phyloP scores from a whole-genome alignment of 2,329 filamentous ascomycete species.

The Fusarium mangiferae region DNA sequence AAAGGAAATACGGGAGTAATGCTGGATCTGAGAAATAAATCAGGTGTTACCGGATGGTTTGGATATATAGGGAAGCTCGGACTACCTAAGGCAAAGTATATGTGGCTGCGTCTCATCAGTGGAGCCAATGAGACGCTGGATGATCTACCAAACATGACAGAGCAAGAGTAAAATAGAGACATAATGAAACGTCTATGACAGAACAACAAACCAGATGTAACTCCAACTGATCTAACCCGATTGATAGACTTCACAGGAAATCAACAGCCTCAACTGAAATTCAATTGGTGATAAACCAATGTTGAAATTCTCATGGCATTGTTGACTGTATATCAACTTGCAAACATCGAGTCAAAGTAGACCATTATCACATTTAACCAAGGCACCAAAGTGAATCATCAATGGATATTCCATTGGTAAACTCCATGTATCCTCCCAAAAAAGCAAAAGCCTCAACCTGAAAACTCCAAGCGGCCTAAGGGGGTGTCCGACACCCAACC shows the following conservation, averaged over 20 bases:
- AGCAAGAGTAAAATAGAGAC: not conserved
- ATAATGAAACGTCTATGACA: not conserved
- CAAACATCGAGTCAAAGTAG: not conserved
- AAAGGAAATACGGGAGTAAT: not conserved
- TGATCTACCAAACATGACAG: not conserved
- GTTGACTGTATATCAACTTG: not conserved
- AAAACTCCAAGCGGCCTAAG: conserved; percentile 27
- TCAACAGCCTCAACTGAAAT: not conserved
- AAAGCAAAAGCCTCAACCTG: conserved; percentile 33
- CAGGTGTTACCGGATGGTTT: not conserved
- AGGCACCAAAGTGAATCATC: not conserved
- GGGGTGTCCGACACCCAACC: conserved; percentile 19
- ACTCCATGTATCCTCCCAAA: conserved; percentile 7
- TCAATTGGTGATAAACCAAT: not conserved
- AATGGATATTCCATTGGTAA: conserved; percentile 31
- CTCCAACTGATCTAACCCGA: not conserved
- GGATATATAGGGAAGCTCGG: not conserved
- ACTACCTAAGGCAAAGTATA: not conserved
- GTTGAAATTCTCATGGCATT: not conserved
- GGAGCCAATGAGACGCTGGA: conserved; percentile 12
- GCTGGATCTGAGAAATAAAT: not conserved
- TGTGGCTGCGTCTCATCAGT: conserved; percentile 3
- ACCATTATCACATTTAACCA: not conserved
- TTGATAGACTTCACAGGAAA: not conserved
- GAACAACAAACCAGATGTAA: too few relatives aligned